Evolutionary conservation across 805 yeast genomes (phyloP).

Genomic region (Metschnikowia shivogae): DNA sequence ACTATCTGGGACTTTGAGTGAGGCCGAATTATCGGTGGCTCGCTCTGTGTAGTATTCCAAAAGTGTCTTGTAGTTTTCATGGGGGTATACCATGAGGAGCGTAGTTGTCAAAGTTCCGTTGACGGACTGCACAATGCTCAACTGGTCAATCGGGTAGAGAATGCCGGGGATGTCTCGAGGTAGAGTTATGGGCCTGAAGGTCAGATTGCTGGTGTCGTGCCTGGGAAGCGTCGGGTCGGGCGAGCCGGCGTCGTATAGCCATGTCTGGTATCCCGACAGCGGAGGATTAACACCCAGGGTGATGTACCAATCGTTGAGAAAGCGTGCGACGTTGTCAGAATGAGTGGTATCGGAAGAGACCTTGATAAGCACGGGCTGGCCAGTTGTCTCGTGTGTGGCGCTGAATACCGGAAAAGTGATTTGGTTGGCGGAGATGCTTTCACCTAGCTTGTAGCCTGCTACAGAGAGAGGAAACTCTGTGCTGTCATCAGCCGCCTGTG

Average conservation of each 20-base stretch:
- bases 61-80: conserved; percentile 17
- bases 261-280: conserved; percentile 8
- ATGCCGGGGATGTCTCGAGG: conserved; percentile 27
- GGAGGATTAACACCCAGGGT: conserved; percentile 24
- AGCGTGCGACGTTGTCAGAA: conserved; percentile 22
- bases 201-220: background rate
- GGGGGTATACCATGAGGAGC: conserved; percentile 21
- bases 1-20: conserved; percentile 10
- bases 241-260: background rate
- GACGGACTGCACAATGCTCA: conserved; percentile 9
- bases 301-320: conserved; percentile 34
- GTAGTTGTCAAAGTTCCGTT: conserved; percentile 12
- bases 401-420: conserved; percentile 16
- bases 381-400: conserved; percentile 16
- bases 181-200: conserved; percentile 21
- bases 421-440: conserved; percentile 14
- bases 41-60: conserved; percentile 12
- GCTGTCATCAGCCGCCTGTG: conserved; percentile 13
- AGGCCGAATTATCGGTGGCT: conserved; percentile 3
- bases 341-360: conserved; percentile 24
- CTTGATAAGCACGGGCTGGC: conserved; percentile 19
- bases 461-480: conserved; percentile 14
- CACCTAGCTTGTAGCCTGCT: conserved; percentile 23
- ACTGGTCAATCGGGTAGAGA: conserved; percentile 24
- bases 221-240: background rate